Evolutionary conservation across 2,329 filamentous ascomycete species (phyloP).

Genomic region (Zymoseptoria crescenta): DNA sequence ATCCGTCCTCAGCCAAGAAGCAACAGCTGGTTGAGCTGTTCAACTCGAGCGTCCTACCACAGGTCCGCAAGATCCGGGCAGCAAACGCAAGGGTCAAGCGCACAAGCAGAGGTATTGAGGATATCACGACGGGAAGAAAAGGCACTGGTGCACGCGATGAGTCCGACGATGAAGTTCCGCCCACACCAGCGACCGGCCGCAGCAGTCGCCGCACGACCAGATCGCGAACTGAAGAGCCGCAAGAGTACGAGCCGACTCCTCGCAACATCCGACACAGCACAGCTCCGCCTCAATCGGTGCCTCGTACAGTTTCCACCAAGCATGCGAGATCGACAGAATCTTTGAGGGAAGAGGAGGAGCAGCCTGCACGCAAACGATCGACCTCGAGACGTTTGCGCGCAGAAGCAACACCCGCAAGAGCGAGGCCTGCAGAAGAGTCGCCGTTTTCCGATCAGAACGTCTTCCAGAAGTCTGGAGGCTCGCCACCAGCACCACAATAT

Average conservation of each 20-base stretch:
- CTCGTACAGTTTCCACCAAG: constrained; percentile 34
- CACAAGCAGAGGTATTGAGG: constrained; percentile 75
- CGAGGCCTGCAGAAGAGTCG: constrained; percentile 43
- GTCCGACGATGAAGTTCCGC: constrained; percentile 39
- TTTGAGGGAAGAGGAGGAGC: constrained; percentile 32
- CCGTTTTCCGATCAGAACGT: constrained; percentile 87
- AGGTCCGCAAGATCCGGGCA: constrained; percentile 67
- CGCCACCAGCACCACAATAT: constrained; percentile 30
- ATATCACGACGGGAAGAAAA: constrained; percentile 51
- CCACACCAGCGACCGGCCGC: constrained; percentile 25
- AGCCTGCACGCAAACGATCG: constrained; percentile 41
- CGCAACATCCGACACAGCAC: constrained; percentile 26
- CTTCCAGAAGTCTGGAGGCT: constrained; percentile 54
- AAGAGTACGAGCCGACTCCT: constrained; percentile 25
- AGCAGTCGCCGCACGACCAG: constrained; percentile 25
- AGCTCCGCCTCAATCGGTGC: constrained; percentile 24
- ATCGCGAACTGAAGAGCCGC: constrained; percentile 33
- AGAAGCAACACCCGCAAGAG: constrained; percentile 25
- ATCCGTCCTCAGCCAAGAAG: constrained; percentile 88
- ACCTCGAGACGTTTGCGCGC: constrained; percentile 12
- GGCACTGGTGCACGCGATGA: constrained; percentile 52
- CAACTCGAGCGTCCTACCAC: constrained; percentile 66
- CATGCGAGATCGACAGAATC: constrained; percentile 34
- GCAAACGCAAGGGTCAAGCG: constrained; percentile 73
- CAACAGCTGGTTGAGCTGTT: constrained; percentile 78